Percentiles rank a stretch among this genome's conserved stretches.
Conservation (phyloP, 768 basidiomycete species). For the Mycena venus region DNA sequence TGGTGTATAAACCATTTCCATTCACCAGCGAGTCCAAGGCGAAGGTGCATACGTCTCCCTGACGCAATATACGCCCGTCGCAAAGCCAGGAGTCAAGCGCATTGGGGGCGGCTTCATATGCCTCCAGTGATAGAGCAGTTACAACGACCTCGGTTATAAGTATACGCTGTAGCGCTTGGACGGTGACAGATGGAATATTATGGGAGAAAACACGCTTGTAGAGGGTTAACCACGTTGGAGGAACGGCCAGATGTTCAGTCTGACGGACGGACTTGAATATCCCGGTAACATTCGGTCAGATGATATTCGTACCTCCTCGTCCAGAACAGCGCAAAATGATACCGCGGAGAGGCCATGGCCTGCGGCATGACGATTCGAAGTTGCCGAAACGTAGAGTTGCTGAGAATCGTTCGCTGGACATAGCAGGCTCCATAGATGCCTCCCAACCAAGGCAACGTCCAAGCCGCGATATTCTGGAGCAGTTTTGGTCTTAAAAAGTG, state of each 20-base stretch:
- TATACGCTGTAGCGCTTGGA: conserved; percentile 47
- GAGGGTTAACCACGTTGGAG: conserved; percentile 52
- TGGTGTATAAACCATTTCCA: conserved; percentile 23
- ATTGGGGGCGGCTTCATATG: conserved; percentile 58
- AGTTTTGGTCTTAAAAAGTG: conserved; percentile 9
- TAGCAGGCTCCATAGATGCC: conserved; percentile 5
- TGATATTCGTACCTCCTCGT: conserved; percentile 52
- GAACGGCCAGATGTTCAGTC: conserved; percentile 54
- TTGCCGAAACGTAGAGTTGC: conserved; percentile 23
- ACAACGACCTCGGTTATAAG: conserved; percentile 65
- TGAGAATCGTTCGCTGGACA: conserved; percentile 1
- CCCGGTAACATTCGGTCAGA: neutral
- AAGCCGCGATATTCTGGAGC: conserved; percentile 15
- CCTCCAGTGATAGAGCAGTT: conserved; percentile 62
- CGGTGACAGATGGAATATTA: conserved; percentile 27
- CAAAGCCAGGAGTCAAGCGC: conserved; percentile 61
- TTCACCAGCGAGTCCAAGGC: conserved; percentile 32
- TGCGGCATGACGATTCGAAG: conserved; percentile 1
- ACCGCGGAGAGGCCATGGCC: conserved; percentile 3
- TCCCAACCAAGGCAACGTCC: conserved; percentile 17
- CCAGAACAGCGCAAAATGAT: conserved; percentile 45
- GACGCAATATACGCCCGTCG: conserved; percentile 62
- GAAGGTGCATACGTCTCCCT: conserved; percentile 57
- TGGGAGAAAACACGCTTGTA: conserved; percentile 52
- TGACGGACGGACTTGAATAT: conserved; percentile 32